A percentile compares a stretch with the other conserved stretches of the same genome.
phyloP scores from a whole-genome alignment of 1,284 basidiomycete genomes.

The Cutaneotrichosporon spelunceum region DNA sequence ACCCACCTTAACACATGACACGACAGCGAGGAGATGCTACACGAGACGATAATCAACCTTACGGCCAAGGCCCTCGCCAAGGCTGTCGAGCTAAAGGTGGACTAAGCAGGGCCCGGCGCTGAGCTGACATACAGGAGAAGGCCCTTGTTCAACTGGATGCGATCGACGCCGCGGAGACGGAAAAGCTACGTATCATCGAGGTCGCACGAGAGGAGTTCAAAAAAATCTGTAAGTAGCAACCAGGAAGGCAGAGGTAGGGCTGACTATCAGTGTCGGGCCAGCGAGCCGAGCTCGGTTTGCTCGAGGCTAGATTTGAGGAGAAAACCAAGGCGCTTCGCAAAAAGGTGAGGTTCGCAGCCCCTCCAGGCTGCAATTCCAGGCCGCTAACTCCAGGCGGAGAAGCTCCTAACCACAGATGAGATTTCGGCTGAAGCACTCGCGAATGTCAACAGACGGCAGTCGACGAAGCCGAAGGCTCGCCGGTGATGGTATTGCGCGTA shows the following conservation, averaged over 20 bases:
- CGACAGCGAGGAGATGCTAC: neutral
- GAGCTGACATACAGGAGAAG: conserved; percentile 2
- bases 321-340: neutral
- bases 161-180: conserved; percentile 12
- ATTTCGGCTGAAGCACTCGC: neutral
- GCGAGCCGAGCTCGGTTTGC: neutral
- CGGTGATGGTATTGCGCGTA: neutral
- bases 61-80: neutral
- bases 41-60: neutral
- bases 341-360: neutral
- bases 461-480: neutral
- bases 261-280: neutral
- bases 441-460: neutral
- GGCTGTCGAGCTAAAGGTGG: neutral
- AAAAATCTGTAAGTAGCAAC: conserved; percentile 16
- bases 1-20: neutral
- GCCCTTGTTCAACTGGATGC: conserved; percentile 4
- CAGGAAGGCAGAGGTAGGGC: neutral
- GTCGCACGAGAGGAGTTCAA: conserved; percentile 20
- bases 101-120: neutral
- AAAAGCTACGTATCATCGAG: conserved; percentile 10
- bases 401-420: neutral
- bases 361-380: too few relatives aligned
- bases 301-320: neutral
- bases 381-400: neutral